Evolutionary conservation across 495 filamentous ascomycete genomes (phyloP), one percentile per base, ranked within the genome.

Genomic region (Daldinia grandis): DNA sequence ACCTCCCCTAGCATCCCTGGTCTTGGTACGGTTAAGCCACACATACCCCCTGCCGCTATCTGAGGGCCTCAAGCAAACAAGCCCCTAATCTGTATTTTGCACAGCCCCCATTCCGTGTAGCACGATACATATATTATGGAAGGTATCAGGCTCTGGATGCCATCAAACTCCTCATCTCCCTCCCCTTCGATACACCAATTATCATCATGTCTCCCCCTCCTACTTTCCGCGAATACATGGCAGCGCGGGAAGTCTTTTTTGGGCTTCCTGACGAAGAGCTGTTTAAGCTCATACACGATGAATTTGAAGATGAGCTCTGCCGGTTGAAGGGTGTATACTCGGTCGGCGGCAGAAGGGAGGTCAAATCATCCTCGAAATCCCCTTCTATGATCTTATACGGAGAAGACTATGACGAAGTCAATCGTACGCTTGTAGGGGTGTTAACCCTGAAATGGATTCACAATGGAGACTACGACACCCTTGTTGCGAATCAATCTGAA

Each of bases 371-470:
- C 4, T 42, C 74, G 1, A 59, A 8, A 17, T 76, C 78, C 12
- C 78, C 78, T 12, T 79, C 77, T 1, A 33, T 56, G 10, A 62
- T 75, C 1, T 62, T 81, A 4, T 81, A 64, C 17, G 68, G 64
- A 0, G 12, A 66, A 5, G 64, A 81, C 14, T 78, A 74, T 54
- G 65, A 73, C 28, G 79, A 81, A 61, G 76, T 80, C 14, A 80
- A 81, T 49, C 79, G 79, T 30, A 81, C 79, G 0, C 69, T 81
- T 9, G 66, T 75, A 25, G 75, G 78, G 5, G 54, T 80, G 4
- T 40, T 79, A 30, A 66, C 78, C 1, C 38, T 81, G 40, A 79
- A 78, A 66, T 81, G 79, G 79, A 62, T 80, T 14, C 68, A 74
- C 17, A 72, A 66, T 10, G 64, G 64, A 17, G 59, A 78, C 14